phyloP scores from a whole-genome alignment of 2,329 filamentous ascomycete genomes.

The Endoconidiophora laricicola region DNA sequence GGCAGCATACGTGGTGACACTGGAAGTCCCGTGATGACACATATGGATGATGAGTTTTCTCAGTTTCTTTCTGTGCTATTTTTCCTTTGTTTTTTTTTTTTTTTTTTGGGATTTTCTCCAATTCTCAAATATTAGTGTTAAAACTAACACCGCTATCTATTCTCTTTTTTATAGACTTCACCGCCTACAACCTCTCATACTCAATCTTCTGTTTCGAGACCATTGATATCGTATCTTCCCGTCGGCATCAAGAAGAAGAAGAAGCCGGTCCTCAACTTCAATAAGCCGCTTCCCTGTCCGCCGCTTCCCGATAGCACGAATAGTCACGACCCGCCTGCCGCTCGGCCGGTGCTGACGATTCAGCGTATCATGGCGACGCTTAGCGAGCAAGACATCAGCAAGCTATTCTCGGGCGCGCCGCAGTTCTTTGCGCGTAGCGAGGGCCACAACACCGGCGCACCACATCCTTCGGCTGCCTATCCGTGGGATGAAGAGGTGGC shows the following conservation, averaged over 20 bases:
- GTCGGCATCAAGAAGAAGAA: neutral
- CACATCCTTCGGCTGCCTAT: slow-evolving; percentile 47
- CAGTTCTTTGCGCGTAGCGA: slow-evolving; percentile 50
- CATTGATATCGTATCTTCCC: neutral
- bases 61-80: neutral
- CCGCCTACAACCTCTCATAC: neutral
- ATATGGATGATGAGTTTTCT: neutral
- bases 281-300: slow-evolving; percentile 41
- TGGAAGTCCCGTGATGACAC: too few species aligned
- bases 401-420: slow-evolving; percentile 60
- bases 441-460: slow-evolving; percentile 41
- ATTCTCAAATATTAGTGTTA: neutral
- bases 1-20: neutral
- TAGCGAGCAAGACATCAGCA: slow-evolving; percentile 43
- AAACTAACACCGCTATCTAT: neutral
- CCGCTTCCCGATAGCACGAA: slow-evolving; percentile 23
- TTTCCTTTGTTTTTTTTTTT: neutral
- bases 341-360: slow-evolving; percentile 32
- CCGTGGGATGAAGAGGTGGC: slow-evolving; percentile 48
- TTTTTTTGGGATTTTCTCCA: neutral
- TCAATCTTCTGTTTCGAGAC: neutral
- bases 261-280: slow-evolving; percentile 24
- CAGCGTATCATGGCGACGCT: slow-evolving; percentile 44
- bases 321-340: slow-evolving; percentile 23
- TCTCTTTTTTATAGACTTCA: neutral